Base-by-base conservation (phyloP, 805 yeast species). In the Candida railenensis region DNA sequence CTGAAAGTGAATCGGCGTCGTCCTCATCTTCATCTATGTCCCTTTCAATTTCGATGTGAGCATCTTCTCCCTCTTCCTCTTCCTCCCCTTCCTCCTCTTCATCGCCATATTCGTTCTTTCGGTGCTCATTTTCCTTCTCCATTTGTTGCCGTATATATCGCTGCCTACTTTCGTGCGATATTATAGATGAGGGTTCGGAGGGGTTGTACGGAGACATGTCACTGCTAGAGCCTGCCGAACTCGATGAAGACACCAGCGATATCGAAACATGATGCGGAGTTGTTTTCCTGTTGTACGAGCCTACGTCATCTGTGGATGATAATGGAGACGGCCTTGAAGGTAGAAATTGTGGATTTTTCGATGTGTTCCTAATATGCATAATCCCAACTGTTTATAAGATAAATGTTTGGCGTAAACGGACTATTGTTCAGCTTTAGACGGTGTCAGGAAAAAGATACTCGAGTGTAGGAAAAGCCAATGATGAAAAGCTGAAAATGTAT, bases 291-390 rank as follows among this genome's bases (percentile, higher is more conserved):
- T 25, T 22, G 34, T 40, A 25, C 12, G 34, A 11, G 22, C 14
- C 14, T 4, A 36, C 5, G 36, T 40, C 43, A 28, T 40, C 18
- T 14, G 42, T 22, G 15, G 53, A 45, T 14, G 61, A 52, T 40
- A 62, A 50, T 14, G 67, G 67, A 16, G 66, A 62, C 20, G 66
- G 67, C 25, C 53, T 52, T 44, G 52, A 50, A 11, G 67, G 65
- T 14, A 50, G 42, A 42, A 61, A 61, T 38, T 54, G 49, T 20
- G 50, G 44, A 34, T 42, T 42, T 34, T 40, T 40, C 34, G 42
- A 39, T 14, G 47, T 30, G 19, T 28, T 40, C 18, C 33, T 28
- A 8, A 37, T 18, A n/a, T 37, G 21, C 40, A 37, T 37, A 14
- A 15, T 33, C 30, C 30, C 30, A 7, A n/a, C n/a, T n/a, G n/a